These are phyloP conservation scores for Pseudopyricularia javanii DNA, from an alignment of 2,329 filamentous ascomycete species.

Conservation along the genomic window DNA sequence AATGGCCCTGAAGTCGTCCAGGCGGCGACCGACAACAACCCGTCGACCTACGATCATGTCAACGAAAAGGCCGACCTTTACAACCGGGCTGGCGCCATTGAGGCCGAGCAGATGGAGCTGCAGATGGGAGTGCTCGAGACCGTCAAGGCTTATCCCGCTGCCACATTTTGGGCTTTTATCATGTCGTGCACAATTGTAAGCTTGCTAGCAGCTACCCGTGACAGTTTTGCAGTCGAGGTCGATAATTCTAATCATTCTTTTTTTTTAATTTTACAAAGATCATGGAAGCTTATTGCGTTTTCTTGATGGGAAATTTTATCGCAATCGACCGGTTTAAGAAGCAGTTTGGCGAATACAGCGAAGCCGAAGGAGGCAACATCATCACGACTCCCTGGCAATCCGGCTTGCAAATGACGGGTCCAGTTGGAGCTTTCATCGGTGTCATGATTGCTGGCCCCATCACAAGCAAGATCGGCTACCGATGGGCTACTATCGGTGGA, in stretches of 20 bases:
- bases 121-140: conserved; percentile 21
- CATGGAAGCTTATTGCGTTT: conserved; percentile 24
- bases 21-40: background rate
- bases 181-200: conserved; percentile 29
- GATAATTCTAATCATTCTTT: background rate
- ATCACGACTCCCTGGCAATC: conserved; percentile 45
- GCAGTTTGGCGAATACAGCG: conserved; percentile 9
- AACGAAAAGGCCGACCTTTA: conserved; percentile 27
- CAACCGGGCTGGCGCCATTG: conserved; percentile 38
- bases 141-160: conserved; percentile 20
- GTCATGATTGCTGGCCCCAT: conserved; percentile 38
- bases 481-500: conserved; percentile 27
- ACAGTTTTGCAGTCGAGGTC: no score
- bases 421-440: conserved; percentile 42
- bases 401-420: conserved; percentile 38
- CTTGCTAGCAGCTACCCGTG: background rate
- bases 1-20: background rate
- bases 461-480: conserved; percentile 33
- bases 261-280: conserved; percentile 9
- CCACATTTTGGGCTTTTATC: conserved; percentile 24
- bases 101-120: conserved; percentile 34
- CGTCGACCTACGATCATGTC: conserved; percentile 1
- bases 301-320: conserved; percentile 11
- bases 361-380: conserved; percentile 22
- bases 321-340: conserved; percentile 19